Evolutionary conservation across 179 eudicot genomes (phyloP), one percentile per base, ranked within the genome.

Genomic region (Silene noctiflora): DNA sequence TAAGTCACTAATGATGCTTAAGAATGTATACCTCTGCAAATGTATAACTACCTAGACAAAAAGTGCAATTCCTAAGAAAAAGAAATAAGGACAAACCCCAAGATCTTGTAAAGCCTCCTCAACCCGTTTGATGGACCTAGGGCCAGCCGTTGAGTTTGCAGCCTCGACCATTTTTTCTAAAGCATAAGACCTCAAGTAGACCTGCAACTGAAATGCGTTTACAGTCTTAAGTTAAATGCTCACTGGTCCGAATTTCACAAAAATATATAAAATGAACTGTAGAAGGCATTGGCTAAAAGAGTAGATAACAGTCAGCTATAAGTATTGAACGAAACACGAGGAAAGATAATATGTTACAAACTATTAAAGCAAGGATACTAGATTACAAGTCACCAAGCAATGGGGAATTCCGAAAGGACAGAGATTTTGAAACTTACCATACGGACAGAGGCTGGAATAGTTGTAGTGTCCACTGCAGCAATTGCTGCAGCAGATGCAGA

Each of bases 151-250:
- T 80, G 99, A 76, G 82, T 91, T 96, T 65, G 86, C 96, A 83
- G 97, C 99, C 87, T 96, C 97, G 76, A 96, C 96, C 99, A 96
- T 96, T 90, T 96, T 97, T 60, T 91, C 98, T 76, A 93, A 89
- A 69, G 90, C 99, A 83, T 90, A 91, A 22, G 99, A 86, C 78
- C 99, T 88, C 80, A 90, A 86, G 83, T 96, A 93, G 44, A 93
- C 99, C 44, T 90, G 92, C 80, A 91, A 81, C 99, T 96, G 92
- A 80, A 86, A 78, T 68, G 12, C 22, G 44, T 62, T 51, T 42
- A 77, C 13, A 72, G 20, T 71, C 68, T 42, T 60, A 68, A 78
- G 27, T 61, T 16, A 74, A 59, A 39, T 25, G 31, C 56, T 29
- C 48, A 60, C 4, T 76, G 53, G 69, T 58, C 5, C 4, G 16